These are phyloP conservation scores for Urostyla sp. DNA, from an alignment of 73 alveolate genomes.

Conservation along the genomic window DNA sequence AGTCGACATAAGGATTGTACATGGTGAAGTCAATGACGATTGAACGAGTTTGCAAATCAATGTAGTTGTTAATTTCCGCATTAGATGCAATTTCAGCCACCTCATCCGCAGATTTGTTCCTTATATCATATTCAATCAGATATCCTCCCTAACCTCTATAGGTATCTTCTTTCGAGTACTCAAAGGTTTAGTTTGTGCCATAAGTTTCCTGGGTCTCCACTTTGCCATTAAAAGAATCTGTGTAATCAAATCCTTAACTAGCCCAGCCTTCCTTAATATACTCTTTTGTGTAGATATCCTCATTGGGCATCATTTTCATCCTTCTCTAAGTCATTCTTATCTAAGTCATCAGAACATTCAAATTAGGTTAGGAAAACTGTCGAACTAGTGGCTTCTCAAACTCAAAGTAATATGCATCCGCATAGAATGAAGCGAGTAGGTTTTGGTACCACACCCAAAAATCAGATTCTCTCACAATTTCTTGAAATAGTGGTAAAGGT, in stretches of 20 bases:
- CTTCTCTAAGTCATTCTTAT: constrained; percentile 59
- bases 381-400: constrained; percentile 13
- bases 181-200: constrained; percentile 13
- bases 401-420: constrained; percentile 15
- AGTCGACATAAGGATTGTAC: constrained; percentile 43
- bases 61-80: background rate
- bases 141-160: constrained; percentile 43
- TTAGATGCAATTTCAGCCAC: background rate
- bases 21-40: constrained; percentile 43
- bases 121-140: background rate
- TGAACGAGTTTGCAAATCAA: constrained; percentile 47
- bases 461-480: background rate
- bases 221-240: background rate
- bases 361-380: constrained; percentile 36
- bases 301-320: constrained; percentile 46
- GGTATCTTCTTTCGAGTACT: background rate
- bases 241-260: constrained; percentile 36
- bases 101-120: background rate
- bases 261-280: constrained; percentile 56
- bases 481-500: constrained; percentile 1
- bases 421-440: constrained; percentile 13
- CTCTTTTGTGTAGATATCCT: constrained; percentile 29
- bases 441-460: constrained; percentile 37
- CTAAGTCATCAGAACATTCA: constrained; percentile 50
- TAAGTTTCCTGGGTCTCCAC: constrained; percentile 27